Conservation (phyloP, 2,329 filamentous ascomycete species). For the Phaeosphaeria sp. region DNA sequence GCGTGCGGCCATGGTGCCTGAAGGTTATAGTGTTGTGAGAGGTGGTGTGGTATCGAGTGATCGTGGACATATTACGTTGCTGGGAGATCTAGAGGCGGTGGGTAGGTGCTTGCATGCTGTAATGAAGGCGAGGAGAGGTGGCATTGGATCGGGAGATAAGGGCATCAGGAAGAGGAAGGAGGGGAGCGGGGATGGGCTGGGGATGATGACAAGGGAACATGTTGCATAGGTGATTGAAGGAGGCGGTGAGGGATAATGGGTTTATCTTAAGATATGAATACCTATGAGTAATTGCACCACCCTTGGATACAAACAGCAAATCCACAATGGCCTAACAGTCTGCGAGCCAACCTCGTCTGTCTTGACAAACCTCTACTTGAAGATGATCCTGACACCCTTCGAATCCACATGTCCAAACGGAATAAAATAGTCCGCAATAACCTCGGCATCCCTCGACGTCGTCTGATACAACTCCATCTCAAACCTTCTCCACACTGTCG, state of each 20-base stretch:
- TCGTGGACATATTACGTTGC: slow-evolving; percentile 82
- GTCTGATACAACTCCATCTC: not conserved
- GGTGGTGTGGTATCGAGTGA: slow-evolving; percentile 81
- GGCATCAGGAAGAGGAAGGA: slow-evolving; percentile 50
- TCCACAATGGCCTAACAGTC: no score
- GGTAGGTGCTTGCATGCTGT: slow-evolving; percentile 76
- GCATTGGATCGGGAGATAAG: slow-evolving; percentile 71
- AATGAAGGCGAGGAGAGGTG: slow-evolving; percentile 70
- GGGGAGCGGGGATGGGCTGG: not conserved
- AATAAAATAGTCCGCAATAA: not conserved
- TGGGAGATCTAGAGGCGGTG: slow-evolving; percentile 84
- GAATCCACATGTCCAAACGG: not conserved
- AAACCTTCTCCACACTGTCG: not conserved
- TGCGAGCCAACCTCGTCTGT: no score
- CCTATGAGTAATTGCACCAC: no score
- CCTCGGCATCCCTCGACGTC: not conserved
- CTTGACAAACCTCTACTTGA: not conserved
- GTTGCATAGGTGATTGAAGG: no score
- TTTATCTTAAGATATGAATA: no score
- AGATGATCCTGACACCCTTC: not conserved
- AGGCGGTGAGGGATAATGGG: no score
- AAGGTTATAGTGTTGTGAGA: slow-evolving; percentile 75
- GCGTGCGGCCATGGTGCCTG: slow-evolving; percentile 81
- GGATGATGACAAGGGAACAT: not conserved
- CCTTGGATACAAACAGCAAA: no score